Evolutionary conservation across 345 rosid genomes (phyloP), one percentile per base, ranked within the genome.

Genomic region (Crucihimalaya himalaica): DNA sequence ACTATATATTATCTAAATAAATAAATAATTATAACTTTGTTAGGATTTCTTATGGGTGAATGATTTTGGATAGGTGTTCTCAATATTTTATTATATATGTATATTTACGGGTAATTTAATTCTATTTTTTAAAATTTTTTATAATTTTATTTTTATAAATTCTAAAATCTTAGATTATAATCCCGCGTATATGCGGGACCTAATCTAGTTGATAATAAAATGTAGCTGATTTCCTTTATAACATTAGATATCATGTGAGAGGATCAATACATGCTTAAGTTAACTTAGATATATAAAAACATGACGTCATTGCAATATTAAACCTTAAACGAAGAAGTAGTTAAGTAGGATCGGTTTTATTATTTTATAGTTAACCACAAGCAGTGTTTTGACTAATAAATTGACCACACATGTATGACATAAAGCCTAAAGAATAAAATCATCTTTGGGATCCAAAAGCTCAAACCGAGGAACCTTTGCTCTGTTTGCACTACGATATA

Each of bases 361-460:
- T 7, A 1, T 3, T 37, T 37, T 20, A 12, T 37, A 14, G 23
- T 43, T 29, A 65, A 29, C 56, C 16, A 16, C 55, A 63, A 13
- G 54, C 27, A 34, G 53, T 27, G 25, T 18, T 46, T 63, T 45
- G 28, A 46, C 28, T 29, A 18, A 10, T 7, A 18, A 11, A 13
- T 62, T 40, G 52, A 62, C 67, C 66, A 39, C 52, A 43, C 52
- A 43, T 23, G 39, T 16, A 28, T 28, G 8, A 0, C 27, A 31
- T 14, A 31, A 19, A 39, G 29, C 39, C 31, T 20, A 66, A 34
- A 50, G 32, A 66, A 48, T 20, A 48, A 48, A 66, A 50, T 20
- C 34, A 57, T 11, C 9, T 57, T 32, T 65, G 43, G 57, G 45
- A 47, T 48, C 70, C 31, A 65, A 65, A 63, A 32, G 70, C 57